Percentiles rank a stretch among this genome's conserved stretches.
Conservation (phyloP, 2,329 filamentous ascomycete species). For the Trematosphaeria pertusa region DNA sequence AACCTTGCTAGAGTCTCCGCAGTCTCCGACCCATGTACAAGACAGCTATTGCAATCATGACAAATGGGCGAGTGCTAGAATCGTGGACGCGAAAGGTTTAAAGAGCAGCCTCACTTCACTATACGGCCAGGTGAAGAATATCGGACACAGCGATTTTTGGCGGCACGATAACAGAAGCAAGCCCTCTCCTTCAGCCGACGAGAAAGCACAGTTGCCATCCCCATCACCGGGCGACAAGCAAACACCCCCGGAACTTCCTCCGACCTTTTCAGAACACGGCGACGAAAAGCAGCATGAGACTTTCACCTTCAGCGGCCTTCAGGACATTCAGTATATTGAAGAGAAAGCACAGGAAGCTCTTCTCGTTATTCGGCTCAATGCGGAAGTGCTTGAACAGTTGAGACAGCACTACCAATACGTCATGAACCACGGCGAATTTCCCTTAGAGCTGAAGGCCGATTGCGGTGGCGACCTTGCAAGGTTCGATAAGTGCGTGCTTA, state of each 20-base stretch:
- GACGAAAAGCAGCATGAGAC: constrained; percentile 7
- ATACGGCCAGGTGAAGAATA: background rate
- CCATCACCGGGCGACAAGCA: background rate
- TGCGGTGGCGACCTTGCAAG: constrained; percentile 14
- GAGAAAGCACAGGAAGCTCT: constrained; percentile 48
- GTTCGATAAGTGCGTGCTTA: constrained; percentile 16
- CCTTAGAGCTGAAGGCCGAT: constrained; percentile 5
- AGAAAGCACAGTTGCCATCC: background rate
- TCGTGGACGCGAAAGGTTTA: background rate
- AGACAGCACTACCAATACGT: constrained; percentile 20
- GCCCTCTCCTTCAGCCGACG: background rate
- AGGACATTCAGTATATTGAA: constrained; percentile 43
- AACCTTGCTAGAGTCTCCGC: background rate
- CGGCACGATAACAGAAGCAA: background rate
- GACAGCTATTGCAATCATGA: background rate
- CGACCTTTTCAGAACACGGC: constrained; percentile 1
- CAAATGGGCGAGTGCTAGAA: background rate
- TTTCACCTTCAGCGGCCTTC: constrained; percentile 41
- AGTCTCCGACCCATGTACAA: background rate
- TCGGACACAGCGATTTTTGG: background rate
- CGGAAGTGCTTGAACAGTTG: constrained; percentile 35
- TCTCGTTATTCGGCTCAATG: constrained; percentile 41
- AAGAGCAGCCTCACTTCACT: background rate
- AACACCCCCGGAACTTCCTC: constrained; percentile 7
- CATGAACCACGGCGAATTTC: constrained; percentile 8